These are phyloP conservation scores for Macrotyloma uniflorum DNA, from an alignment of 306 rosid genomes.

Conservation along the genomic window DNA sequence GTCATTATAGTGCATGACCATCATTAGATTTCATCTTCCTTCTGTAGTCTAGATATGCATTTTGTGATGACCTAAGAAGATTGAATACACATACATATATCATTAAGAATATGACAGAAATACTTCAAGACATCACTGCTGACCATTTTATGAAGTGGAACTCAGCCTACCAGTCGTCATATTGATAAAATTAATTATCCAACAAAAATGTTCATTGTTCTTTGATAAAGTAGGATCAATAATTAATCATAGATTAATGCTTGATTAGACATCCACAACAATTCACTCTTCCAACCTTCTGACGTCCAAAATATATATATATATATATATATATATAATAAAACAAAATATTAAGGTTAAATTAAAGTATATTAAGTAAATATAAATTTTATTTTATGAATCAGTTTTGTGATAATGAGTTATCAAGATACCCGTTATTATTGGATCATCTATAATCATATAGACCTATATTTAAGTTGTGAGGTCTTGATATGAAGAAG, in stretches of 20 bases:
- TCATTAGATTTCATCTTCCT: conserved; percentile 53
- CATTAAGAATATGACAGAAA: conserved; percentile 13
- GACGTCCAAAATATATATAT: background rate
- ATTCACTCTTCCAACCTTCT: background rate
- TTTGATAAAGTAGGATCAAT: conserved; percentile 51
- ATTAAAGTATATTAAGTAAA: too few relatives aligned
- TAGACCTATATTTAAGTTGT: too few relatives aligned
- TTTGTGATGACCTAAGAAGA: conserved; percentile 46
- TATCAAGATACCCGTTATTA: too few relatives aligned
- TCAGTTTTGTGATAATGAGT: too few relatives aligned
- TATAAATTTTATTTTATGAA: too few relatives aligned
- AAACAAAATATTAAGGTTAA: too few relatives aligned
- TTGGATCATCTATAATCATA: too few relatives aligned
- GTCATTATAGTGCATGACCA: conserved; percentile 40
- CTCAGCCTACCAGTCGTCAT: conserved; percentile 38
- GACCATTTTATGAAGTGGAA: conserved; percentile 42
- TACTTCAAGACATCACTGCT: conserved; percentile 22
- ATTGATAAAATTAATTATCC: conserved; percentile 44
- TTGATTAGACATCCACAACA: conserved; percentile 47
- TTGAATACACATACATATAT: too few relatives aligned
- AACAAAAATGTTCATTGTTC: conserved; percentile 34
- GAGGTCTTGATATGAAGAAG: too few relatives aligned
- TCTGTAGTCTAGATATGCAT: conserved; percentile 41
- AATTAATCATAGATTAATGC: conserved; percentile 1
- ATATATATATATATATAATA: too few relatives aligned